phyloP scores from a whole-genome alignment of 2,329 filamentous ascomycete species.

The Epichloe coenophiala region DNA sequence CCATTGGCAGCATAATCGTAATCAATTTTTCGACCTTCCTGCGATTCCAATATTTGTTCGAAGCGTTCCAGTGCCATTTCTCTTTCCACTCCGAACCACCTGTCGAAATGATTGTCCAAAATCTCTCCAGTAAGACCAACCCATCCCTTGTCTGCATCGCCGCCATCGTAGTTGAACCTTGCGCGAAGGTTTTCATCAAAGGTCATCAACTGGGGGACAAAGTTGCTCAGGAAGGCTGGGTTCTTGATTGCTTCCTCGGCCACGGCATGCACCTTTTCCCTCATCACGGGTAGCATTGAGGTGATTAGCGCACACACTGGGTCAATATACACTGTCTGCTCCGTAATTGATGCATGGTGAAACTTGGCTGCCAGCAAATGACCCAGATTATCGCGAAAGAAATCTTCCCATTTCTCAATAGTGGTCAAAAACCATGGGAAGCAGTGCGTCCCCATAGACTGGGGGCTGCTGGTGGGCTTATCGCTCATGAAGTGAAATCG shows the following conservation, averaged over 20 bases:
- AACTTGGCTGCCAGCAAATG: conserved; percentile 69
- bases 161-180: conserved; percentile 69
- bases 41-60: conserved; percentile 61
- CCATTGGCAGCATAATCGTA: conserved; percentile 67
- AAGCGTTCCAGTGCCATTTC: conserved; percentile 81
- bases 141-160: conserved; percentile 57
- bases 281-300: conserved; percentile 69
- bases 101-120: conserved; percentile 63
- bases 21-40: conserved; percentile 73
- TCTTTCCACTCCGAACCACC: conserved; percentile 83
- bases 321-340: conserved; percentile 67
- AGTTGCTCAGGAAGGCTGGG: conserved; percentile 69
- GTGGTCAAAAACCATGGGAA: conserved; percentile 46
- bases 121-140: conserved; percentile 73
- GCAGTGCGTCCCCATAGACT: conserved; percentile 41
- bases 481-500: conserved; percentile 88
- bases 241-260: conserved; percentile 56
- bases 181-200: conserved; percentile 73
- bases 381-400: conserved; percentile 62
- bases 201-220: conserved; percentile 77
- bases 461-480: conserved; percentile 60
- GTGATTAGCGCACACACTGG: conserved; percentile 79
- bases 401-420: conserved; percentile 45
- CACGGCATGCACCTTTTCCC: conserved; percentile 59
- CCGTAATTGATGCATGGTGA: conserved; percentile 45